Evolutionary conservation across 2,329 filamentous ascomycete genomes (phyloP).

Genomic region (Annulohypoxylon truncatum): DNA sequence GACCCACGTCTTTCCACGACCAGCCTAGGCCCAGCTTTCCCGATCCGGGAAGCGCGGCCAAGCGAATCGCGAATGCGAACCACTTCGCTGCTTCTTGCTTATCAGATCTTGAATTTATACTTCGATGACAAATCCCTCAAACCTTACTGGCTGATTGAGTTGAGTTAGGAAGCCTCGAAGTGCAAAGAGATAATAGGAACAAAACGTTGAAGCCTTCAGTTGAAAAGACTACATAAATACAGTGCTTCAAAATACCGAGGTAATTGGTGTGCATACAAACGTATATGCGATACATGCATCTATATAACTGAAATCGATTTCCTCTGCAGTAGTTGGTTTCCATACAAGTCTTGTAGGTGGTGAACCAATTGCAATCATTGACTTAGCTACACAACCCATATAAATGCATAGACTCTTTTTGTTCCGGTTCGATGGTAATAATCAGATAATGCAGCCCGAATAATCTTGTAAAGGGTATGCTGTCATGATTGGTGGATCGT

Average conservation of each 20-base stretch:
- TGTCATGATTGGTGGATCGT: background rate
- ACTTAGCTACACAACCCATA: background rate
- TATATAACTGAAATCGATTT: background rate
- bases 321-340: background rate
- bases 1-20: constrained; percentile 8
- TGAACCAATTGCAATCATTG: background rate
- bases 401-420: background rate
- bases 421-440: background rate
- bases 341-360: background rate
- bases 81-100: constrained; percentile 7
- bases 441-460: background rate
- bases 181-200: background rate
- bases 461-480: background rate
- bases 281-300: background rate
- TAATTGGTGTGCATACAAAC: background rate
- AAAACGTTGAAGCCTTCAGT: background rate
- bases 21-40: constrained; percentile 31
- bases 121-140: constrained; percentile 22
- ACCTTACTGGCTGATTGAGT: constrained; percentile 9
- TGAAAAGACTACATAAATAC: background rate
- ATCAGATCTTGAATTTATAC: constrained; percentile 28
- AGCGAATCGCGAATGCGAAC: constrained; percentile 33
- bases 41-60: constrained; percentile 31
- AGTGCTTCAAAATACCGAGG: background rate
- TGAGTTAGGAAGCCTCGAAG: background rate